These are phyloP conservation scores for Drosera spatulata DNA, from an alignment of 179 eudicot genomes.

Conservation along the genomic window DNA sequence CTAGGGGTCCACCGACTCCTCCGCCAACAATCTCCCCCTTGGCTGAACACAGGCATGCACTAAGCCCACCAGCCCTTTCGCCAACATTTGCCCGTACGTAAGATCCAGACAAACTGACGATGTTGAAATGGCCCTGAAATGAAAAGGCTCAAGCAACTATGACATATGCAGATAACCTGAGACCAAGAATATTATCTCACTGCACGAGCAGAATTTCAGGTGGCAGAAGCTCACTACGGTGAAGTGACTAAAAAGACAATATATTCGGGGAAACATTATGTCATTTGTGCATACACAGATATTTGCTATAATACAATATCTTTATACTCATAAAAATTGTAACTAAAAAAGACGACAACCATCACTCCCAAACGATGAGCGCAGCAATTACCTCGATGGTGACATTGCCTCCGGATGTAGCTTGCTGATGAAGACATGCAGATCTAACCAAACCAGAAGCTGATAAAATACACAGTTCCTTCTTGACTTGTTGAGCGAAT, in stretches of 20 bases:
- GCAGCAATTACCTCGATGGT: constrained; percentile 47
- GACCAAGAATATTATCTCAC: no score
- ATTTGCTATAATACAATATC: no score
- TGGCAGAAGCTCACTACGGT: no score
- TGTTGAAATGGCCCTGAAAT: constrained; percentile 69
- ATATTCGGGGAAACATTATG: no score
- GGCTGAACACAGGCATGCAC: constrained; percentile 49
- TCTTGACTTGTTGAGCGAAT: constrained; percentile 60
- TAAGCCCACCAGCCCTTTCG: constrained; percentile 65
- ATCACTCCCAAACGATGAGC: no score
- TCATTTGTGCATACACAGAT: no score
- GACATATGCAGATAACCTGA: not conserved
- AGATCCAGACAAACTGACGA: constrained; percentile 68
- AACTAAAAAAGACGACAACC: no score
- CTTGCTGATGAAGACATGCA: constrained; percentile 70
- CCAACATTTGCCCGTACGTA: constrained; percentile 58
- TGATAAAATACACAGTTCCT: constrained; percentile 62
- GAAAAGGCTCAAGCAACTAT: not conserved
- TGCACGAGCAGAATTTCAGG: no score
- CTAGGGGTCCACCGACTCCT: constrained; percentile 67
- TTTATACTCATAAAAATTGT: no score
- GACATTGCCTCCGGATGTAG: constrained; percentile 66
- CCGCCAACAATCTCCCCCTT: constrained; percentile 75
- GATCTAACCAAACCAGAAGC: constrained; percentile 66
- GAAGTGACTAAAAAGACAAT: no score